phyloP scores from a whole-genome alignment of 2,329 filamentous ascomycete species.

The Microsporum ferrugineum region DNA sequence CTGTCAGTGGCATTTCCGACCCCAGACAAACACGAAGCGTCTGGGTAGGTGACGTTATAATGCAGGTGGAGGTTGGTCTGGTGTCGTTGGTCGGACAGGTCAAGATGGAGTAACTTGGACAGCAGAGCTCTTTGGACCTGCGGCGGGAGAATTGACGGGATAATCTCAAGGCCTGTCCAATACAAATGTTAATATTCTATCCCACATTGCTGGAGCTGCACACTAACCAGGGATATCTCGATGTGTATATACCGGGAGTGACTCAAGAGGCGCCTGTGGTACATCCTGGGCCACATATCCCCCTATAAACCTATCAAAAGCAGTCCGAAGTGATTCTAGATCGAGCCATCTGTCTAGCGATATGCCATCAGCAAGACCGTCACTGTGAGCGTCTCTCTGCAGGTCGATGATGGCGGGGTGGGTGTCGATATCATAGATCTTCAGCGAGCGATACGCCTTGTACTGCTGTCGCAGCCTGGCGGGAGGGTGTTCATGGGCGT shows the following conservation, averaged over 20 bases:
- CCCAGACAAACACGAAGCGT: constrained; percentile 16
- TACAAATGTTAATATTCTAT: not conserved
- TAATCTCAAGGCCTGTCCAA: constrained; percentile 60
- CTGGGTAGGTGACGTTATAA: constrained; percentile 57
- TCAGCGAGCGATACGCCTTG: constrained; percentile 59
- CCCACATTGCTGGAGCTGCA: not conserved
- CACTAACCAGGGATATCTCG: constrained; percentile 28
- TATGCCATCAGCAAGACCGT: constrained; percentile 19
- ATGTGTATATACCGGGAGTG: constrained; percentile 26
- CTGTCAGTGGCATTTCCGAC: constrained; percentile 21
- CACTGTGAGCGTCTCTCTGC: constrained; percentile 27
- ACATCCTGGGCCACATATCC: constrained; percentile 7
- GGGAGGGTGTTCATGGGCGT: constrained; percentile 70
- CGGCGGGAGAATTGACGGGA: constrained; percentile 62
- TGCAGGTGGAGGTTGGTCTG: constrained; percentile 85
- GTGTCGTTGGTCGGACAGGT: constrained; percentile 61
- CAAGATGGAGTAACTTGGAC: constrained; percentile 61
- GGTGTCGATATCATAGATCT: constrained; percentile 40
- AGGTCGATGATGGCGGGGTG: constrained; percentile 50
- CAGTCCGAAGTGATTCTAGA: constrained; percentile 20
- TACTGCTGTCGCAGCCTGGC: constrained; percentile 57
- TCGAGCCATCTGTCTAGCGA: constrained; percentile 22
- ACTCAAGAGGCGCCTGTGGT: constrained; percentile 17
- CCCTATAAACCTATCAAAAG: constrained; percentile 24
- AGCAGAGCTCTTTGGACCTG: constrained; percentile 59